Conservation (phyloP, 148 eudicot genomes). For the Camellia sinensis region DNA sequence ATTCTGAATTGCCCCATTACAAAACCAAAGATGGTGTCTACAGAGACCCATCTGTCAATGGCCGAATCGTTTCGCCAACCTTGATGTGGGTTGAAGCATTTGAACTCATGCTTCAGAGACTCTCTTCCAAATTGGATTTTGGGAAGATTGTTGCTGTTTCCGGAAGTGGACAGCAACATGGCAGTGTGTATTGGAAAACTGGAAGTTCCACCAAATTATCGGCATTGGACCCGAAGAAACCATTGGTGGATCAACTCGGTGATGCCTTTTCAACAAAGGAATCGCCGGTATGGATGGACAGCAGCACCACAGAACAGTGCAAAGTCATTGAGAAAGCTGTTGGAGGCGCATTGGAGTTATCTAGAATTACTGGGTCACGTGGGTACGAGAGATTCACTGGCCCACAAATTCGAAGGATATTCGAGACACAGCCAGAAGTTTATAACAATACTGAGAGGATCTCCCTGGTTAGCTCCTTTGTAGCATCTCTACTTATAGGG, state of each 20-base stretch:
- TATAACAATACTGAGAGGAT: slow-evolving; percentile 78
- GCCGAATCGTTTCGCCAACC: slow-evolving; percentile 87
- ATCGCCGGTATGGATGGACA: slow-evolving; percentile 96
- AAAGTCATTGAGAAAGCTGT: slow-evolving; percentile 78
- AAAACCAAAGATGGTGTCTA: slow-evolving; percentile 87
- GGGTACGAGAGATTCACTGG: slow-evolving; percentile 80
- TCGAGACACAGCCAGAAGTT: slow-evolving; percentile 63
- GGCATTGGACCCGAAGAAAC: slow-evolving; percentile 56
- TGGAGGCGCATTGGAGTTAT: slow-evolving; percentile 77
- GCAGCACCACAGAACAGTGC: slow-evolving; percentile 91
- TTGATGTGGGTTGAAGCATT: slow-evolving; percentile 93
- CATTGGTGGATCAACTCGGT: slow-evolving; percentile 54
- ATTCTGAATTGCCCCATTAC: slow-evolving; percentile 76
- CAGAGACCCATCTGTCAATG: slow-evolving; percentile 55
- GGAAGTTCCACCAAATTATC: slow-evolving; percentile 54
- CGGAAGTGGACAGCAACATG: slow-evolving; percentile 94
- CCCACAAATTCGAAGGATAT: slow-evolving; percentile 75
- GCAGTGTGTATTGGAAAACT: slow-evolving; percentile 89
- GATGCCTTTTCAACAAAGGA: slow-evolving; percentile 69
- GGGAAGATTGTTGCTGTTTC: slow-evolving; percentile 69
- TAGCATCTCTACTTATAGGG: slow-evolving; percentile 79
- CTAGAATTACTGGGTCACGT: slow-evolving; percentile 76
- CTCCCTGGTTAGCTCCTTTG: slow-evolving; percentile 86
- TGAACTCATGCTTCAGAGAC: slow-evolving; percentile 62
- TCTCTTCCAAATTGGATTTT: slow-evolving; percentile 57